A percentile compares a stretch with the other conserved stretches of the same genome.
phyloP scores from a whole-genome alignment of 345 rosid genomes.

The Lepidium didymum region DNA sequence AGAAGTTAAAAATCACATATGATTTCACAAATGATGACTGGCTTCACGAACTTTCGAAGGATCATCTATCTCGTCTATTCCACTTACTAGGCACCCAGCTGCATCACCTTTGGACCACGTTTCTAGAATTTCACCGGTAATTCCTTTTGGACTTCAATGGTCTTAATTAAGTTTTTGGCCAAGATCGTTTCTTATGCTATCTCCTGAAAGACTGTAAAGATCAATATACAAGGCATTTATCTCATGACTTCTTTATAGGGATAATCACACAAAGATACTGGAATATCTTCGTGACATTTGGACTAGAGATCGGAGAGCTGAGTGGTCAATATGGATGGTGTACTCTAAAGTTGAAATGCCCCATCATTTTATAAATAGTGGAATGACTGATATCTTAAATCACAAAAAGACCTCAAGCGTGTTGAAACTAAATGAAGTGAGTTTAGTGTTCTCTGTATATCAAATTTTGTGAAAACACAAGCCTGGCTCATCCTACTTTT shows the following conservation, averaged over 20 bases:
- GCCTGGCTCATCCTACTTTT: slow-evolving; percentile 8
- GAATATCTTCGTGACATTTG: slow-evolving; percentile 62
- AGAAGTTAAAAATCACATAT: slow-evolving; percentile 41
- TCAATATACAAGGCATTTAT: slow-evolving; percentile 5
- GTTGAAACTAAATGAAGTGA: slow-evolving; percentile 68
- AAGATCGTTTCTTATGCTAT: background rate
- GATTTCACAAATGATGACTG: slow-evolving; percentile 37
- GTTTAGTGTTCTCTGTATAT: slow-evolving; percentile 7
- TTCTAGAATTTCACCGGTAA: slow-evolving; percentile 90
- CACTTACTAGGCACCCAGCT: slow-evolving; percentile 58
- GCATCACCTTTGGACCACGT: slow-evolving; percentile 62
- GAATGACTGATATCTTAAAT: slow-evolving; percentile 55
- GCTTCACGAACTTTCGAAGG: slow-evolving; percentile 42
- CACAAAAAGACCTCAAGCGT: slow-evolving; percentile 55
- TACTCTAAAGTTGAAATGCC: slow-evolving; percentile 96
- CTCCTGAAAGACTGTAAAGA: background rate
- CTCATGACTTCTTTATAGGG: slow-evolving; percentile 43
- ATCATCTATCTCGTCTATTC: slow-evolving; percentile 42
- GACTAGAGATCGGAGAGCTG: slow-evolving; percentile 81
- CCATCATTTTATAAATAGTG: slow-evolving; percentile 72
- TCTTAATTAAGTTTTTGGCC: background rate
- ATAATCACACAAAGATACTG: slow-evolving; percentile 50
- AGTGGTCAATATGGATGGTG: slow-evolving; percentile 99
- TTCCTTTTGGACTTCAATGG: background rate
- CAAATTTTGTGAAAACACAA: background rate